Base-by-base conservation (phyloP, 495 filamentous ascomycete species). In the Neurospora tetraspora region DNA sequence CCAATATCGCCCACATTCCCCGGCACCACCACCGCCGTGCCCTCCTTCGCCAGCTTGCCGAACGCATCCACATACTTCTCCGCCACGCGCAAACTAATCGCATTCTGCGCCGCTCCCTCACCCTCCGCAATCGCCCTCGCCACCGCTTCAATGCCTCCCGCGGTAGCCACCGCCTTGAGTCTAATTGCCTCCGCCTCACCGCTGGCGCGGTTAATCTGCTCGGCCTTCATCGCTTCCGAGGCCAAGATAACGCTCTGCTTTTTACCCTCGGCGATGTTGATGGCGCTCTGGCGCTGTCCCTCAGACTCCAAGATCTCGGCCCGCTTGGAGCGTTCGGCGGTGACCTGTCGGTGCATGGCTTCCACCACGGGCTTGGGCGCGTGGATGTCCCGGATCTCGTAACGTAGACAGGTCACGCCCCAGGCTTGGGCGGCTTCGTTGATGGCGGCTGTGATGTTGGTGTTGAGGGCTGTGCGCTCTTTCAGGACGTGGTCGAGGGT, bases 61-160 rank as follows among this genome's bases (percentile, higher is more conserved):
- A 97, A 99, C 3, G 96, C 96, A 69, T 97, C 95, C 38, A 99
- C 96, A 76, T 98, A 99, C 81, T 97, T 96, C 89, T 99, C 96
- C 4, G 96, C 96, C 2, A 99, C 94, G 23, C 86, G 93, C 74
- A 99, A 81, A 73, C 91, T 92, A 6, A 99, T 84, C 10, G 96
- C 96, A 14, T 88, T 86, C 77, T 96, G 93, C 0, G 96, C 96
- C 70, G 88, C 83, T 69, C 89, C 87, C 75, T 91, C 81, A 39
- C 93, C 93, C 18, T 89, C 82, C 6, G 85, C 83, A 71, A 99
- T 97, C 23, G 89, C 83, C 53, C 84, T 78, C 1, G 92, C 93
- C 10, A 99, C 94, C 11, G 92, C 90, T 36, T 95, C 92, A 77
- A 99, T 96, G 12, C 96, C 96, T 0, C 80, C 83, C 8, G 96